Evolutionary conservation across 352 stramenopile species (phyloP).

Genomic region (Pseudoperonospora humuli): DNA sequence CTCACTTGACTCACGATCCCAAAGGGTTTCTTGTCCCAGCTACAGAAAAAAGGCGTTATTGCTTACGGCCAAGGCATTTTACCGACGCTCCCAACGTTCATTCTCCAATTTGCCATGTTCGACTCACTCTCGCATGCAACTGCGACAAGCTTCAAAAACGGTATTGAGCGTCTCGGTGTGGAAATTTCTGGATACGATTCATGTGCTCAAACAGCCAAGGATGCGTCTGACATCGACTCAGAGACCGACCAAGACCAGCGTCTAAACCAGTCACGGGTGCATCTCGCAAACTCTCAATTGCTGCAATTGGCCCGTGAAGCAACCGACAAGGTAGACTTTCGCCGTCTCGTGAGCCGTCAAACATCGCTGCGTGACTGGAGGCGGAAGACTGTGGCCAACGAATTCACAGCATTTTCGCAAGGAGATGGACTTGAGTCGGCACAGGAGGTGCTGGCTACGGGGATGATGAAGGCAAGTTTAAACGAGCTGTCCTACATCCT

Average conservation of each 20-base stretch:
- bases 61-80: not conserved
- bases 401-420: conserved; percentile 24
- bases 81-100: not conserved
- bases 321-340: conserved; percentile 22
- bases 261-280: conserved; percentile 10
- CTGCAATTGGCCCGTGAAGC: conserved; percentile 18
- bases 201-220: conserved; percentile 16
- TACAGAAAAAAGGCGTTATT: conserved; percentile 4
- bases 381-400: conserved; percentile 27
- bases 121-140: conserved; percentile 7
- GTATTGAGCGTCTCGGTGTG: conserved; percentile 13
- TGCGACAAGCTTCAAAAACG: conserved; percentile 21
- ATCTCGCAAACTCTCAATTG: conserved; percentile 13
- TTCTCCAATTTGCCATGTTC: conserved; percentile 22
- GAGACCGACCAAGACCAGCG: conserved; percentile 11
- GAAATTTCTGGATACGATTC: conserved; percentile 21
- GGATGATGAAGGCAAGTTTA: conserved; percentile 30
- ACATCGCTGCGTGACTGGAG: conserved; percentile 26
- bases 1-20: conserved; percentile 15
- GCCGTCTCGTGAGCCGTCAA: conserved; percentile 17
- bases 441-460: conserved; percentile 23
- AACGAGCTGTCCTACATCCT: conserved; percentile 31
- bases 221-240: conserved; percentile 14
- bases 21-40: conserved; percentile 21
- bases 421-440: conserved; percentile 27